Base-by-base conservation (phyloP, 2,329 filamentous ascomycete species). In the Aspergillus sp. region DNA sequence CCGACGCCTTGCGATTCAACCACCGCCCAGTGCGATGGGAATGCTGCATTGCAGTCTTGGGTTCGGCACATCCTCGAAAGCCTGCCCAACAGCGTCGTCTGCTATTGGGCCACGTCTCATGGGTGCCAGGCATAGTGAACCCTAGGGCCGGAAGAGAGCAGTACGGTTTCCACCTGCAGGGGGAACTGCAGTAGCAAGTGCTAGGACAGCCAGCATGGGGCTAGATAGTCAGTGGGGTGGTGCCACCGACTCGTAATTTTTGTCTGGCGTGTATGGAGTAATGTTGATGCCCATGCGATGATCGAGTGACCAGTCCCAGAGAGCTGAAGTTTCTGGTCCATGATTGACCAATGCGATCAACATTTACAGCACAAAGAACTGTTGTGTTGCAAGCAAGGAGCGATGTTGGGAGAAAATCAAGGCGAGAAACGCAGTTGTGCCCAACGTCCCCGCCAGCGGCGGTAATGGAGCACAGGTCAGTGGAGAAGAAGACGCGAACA, bases 101-200 rank as follows among this genome's bases (percentile, higher is more conserved):
- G 36, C 52, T 41, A 62, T 63, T 63, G 59, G 58, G 47, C 60
- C 60, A 63, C 60, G 59, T 63, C 53, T 59, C 50, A 45, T 42
- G 41, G 51, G 42, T 42, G 47, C 49, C 50, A 40, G 41, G 34
- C 43, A 39, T 44, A 34, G 39, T 47, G 43, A 43, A 46, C 36
- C 41, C 19, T 22, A 22, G 19, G 19, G 46, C 47, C 43, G 45
- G 42, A 39, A 40, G 22, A 39, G 41, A 37, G 43, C 45, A 50
- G 48, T 35, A 47, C 37, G 36, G 42, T 41, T 44, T 43, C 44
- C 47, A 47, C 48, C 43, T 43, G 51, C 47, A 51, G 45, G 37
- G 36, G 37, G 40, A 47, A 44, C 42, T 52, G 50, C 48, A 53
- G 50, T 41, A 48, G 46, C 37, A 40, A 47, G 41, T 32, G 46